phyloP scores from a whole-genome alignment of 192 early-diverging fungal genomes.

The Linderina pennispora region DNA sequence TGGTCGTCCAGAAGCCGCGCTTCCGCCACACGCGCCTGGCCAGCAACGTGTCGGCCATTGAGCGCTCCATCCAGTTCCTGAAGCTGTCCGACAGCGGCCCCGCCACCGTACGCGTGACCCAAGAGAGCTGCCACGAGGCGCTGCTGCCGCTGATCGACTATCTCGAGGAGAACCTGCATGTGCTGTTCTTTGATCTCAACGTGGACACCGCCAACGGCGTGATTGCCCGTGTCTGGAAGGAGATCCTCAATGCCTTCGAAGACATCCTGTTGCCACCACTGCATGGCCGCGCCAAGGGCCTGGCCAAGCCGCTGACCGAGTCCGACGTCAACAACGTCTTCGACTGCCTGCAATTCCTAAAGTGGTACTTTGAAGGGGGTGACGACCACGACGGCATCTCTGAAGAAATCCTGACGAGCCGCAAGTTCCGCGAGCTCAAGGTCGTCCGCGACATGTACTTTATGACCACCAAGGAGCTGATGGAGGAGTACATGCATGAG shows the following conservation, averaged over 20 bases:
- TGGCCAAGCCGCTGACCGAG: slow-evolving; percentile 56
- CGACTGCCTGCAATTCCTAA: slow-evolving; percentile 67
- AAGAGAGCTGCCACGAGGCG: slow-evolving; percentile 57
- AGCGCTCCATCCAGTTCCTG: slow-evolving; percentile 48
- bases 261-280: slow-evolving; percentile 66
- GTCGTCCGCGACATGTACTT: slow-evolving; percentile 62
- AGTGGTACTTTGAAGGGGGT: slow-evolving; percentile 67
- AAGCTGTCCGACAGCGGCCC: slow-evolving; percentile 31
- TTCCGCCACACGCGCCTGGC: slow-evolving; percentile 24
- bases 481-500: slow-evolving; percentile 53
- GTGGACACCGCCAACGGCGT: slow-evolving; percentile 59
- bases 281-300: slow-evolving; percentile 49
- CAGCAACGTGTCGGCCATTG: slow-evolving; percentile 12
- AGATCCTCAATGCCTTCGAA: slow-evolving; percentile 62
- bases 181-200: slow-evolving; percentile 59
- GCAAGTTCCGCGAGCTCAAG: slow-evolving; percentile 61
- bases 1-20: slow-evolving; percentile 45
- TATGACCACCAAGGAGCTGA: slow-evolving; percentile 57
- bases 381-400: slow-evolving; percentile 60
- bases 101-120: slow-evolving; percentile 32
- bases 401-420: slow-evolving; percentile 53
- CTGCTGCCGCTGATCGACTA: slow-evolving; percentile 69
- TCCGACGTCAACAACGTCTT: slow-evolving; percentile 60
- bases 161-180: slow-evolving; percentile 64
- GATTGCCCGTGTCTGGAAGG: slow-evolving; percentile 65